Conservation (phyloP, 768 basidiomycete genomes). For the Suillus clintonianus region DNA sequence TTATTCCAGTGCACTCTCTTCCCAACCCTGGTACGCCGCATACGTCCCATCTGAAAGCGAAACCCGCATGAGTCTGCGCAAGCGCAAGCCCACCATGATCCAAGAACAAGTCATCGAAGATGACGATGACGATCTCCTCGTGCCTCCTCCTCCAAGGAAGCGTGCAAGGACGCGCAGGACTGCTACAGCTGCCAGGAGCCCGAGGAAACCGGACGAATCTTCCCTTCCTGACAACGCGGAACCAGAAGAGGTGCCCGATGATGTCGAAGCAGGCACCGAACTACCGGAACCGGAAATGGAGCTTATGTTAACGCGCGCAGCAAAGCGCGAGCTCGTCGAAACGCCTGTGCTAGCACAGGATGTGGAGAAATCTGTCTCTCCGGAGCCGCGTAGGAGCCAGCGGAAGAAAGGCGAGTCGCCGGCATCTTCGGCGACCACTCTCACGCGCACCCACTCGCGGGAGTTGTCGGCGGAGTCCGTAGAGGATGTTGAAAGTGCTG, state of each 20-base stretch:
- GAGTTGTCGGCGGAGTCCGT: constrained; percentile 27
- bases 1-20: constrained; percentile 24
- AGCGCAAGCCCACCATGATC: constrained; percentile 29
- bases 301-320: constrained; percentile 6
- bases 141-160: constrained; percentile 31
- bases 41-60: constrained; percentile 33
- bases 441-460: constrained; percentile 29
- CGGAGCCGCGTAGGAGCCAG: constrained; percentile 27
- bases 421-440: constrained; percentile 28
- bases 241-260: constrained; percentile 1
- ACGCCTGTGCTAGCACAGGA: constrained; percentile 14
- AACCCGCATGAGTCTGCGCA: constrained; percentile 34
- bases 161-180: constrained; percentile 30
- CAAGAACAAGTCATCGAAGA: constrained; percentile 18
- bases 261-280: background rate
- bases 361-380: constrained; percentile 13
- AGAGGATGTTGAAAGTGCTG: constrained; percentile 29
- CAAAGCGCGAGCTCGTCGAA: constrained; percentile 25
- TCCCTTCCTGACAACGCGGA: constrained; percentile 8
- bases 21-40: constrained; percentile 29
- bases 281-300: constrained; percentile 6
- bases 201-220: constrained; percentile 5
- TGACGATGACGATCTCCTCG: constrained; percentile 34
- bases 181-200: constrained; percentile 7
- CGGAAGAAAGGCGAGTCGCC: constrained; percentile 33